phyloP scores from a whole-genome alignment of 2,329 filamentous ascomycete genomes.

The Fusarium fujikuroi region DNA sequence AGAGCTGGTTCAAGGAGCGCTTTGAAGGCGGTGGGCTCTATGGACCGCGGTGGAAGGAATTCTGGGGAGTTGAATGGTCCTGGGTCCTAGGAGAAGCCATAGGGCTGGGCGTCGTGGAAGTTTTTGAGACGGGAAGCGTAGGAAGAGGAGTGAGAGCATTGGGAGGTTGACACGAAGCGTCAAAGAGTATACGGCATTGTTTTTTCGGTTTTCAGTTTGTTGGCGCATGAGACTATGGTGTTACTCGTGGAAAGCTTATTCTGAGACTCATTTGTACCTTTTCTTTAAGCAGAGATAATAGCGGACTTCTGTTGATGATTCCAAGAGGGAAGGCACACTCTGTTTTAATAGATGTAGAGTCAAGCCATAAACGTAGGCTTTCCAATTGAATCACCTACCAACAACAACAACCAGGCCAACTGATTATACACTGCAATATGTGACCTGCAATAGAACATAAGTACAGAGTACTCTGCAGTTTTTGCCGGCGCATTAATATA shows the following conservation, averaged over 20 bases:
- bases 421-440: neutral
- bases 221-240: neutral
- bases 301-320: neutral
- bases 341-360: neutral
- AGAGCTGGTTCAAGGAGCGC: conserved; percentile 70
- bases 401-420: neutral
- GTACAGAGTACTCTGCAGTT: neutral
- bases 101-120: conserved; percentile 75
- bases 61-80: conserved; percentile 75
- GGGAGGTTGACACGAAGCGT: conserved; percentile 34
- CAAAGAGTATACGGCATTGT: neutral
- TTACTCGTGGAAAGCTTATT: neutral
- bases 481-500: neutral
- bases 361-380: neutral
- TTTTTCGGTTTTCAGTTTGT: neutral
- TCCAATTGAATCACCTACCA: neutral
- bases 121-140: conserved; percentile 81
- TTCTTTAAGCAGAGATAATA: neutral
- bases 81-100: conserved; percentile 78
- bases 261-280: neutral
- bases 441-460: neutral
- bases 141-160: conserved; percentile 70
- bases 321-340: neutral
- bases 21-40: conserved; percentile 72
- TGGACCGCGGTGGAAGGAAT: conserved; percentile 69